Conservation (phyloP, 257 asterid species). For the Scutellaria minor region DNA sequence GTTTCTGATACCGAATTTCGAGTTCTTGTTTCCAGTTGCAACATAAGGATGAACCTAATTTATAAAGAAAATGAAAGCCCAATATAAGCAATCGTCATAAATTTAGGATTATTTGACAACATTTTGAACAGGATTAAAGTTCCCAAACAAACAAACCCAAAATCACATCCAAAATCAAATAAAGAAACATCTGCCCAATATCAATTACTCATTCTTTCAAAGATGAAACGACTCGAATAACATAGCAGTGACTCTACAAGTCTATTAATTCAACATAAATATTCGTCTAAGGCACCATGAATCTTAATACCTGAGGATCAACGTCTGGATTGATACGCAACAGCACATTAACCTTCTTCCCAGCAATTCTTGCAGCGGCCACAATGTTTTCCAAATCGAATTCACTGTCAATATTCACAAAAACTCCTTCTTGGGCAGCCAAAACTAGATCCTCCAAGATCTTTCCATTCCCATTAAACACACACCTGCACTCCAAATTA, state of each 20-base stretch:
- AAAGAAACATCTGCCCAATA: not conserved
- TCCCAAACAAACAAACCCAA: not conserved
- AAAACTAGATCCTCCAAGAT: slow-evolving; percentile 79
- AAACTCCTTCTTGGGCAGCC: slow-evolving; percentile 91
- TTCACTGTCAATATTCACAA: slow-evolving; percentile 90
- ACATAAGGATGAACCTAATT: slow-evolving; percentile 94
- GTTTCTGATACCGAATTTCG: slow-evolving; percentile 93
- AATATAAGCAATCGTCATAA: not conserved
- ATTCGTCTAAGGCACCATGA: not conserved
- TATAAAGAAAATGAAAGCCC: slow-evolving; percentile 20
- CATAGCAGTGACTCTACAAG: not conserved
- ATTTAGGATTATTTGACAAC: not conserved
- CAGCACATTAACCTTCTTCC: slow-evolving; percentile 83
- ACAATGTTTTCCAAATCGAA: slow-evolving; percentile 93
- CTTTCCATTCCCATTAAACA: slow-evolving; percentile 96
- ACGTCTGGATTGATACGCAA: slow-evolving; percentile 94
- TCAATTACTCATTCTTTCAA: too few relatives aligned
- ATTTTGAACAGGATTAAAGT: not conserved
- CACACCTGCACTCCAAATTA: slow-evolving; percentile 61
- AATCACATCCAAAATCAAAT: not conserved
- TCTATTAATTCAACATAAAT: not conserved
- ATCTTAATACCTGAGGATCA: slow-evolving; percentile 85
- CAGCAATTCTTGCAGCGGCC: slow-evolving; percentile 77
- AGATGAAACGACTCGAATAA: not conserved
- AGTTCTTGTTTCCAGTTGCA: slow-evolving; percentile 96